Percentiles rank a stretch among this genome's conserved stretches.
Evolutionary conservation across 176 grass and related monocot genomes (phyloP).

Genomic region (Aegilops bicornis): DNA sequence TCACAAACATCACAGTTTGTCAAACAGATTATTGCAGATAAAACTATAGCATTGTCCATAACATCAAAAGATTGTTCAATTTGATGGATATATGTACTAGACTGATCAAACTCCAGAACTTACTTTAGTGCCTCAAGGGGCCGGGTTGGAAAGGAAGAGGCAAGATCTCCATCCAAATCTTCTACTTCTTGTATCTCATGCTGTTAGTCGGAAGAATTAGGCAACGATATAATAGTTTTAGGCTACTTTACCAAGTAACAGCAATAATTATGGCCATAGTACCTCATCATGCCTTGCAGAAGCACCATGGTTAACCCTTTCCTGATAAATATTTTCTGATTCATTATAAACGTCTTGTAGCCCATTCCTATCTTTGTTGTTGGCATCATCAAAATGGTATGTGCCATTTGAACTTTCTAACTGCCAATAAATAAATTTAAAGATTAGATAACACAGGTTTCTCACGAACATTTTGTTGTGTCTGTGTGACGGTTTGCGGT

Average conservation of each 20-base stretch:
- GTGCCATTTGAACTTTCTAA: conserved; percentile 69
- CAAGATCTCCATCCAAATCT: conserved; percentile 65
- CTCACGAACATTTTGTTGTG: neutral
- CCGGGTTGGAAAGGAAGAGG: conserved; percentile 67
- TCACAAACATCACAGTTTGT: conserved; percentile 7
- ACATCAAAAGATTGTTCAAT: conserved; percentile 20
- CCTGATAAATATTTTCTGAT: conserved; percentile 35
- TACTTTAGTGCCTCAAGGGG: conserved; percentile 95
- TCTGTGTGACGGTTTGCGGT: neutral
- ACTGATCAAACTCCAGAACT: conserved; percentile 16
- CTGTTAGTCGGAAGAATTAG: conserved; percentile 39
- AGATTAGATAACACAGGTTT: conserved; percentile 35
- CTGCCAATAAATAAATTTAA: conserved; percentile 52
- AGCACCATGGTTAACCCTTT: conserved; percentile 45
- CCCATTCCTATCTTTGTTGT: conserved; percentile 40
- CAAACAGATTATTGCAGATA: conserved; percentile 20
- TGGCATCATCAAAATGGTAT: conserved; percentile 41
- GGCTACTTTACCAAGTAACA: conserved; percentile 11
- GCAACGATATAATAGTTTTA: conserved; percentile 5
- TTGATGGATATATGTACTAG: neutral
- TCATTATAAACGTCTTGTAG: conserved; percentile 33
- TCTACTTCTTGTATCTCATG: conserved; percentile 71
- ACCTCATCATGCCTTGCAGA: conserved; percentile 72
- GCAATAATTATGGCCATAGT: conserved; percentile 32
- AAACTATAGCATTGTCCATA: neutral